Conservation (phyloP, 345 rosid genomes). For the Euphorbia tirucalli region DNA sequence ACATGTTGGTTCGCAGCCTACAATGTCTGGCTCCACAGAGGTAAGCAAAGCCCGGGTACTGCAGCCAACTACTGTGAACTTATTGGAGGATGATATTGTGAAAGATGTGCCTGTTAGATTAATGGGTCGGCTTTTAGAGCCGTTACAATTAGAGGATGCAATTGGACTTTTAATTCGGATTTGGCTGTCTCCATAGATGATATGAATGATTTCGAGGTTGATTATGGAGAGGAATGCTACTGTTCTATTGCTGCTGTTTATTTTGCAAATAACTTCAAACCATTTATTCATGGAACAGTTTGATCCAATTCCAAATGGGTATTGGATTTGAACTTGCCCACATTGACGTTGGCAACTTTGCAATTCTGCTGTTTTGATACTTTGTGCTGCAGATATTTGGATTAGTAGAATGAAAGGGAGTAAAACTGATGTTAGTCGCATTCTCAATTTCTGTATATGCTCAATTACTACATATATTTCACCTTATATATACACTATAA, state of each 20-base stretch:
- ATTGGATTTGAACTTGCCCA: slow-evolving; percentile 1
- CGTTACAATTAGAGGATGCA: not conserved
- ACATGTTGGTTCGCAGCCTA: slow-evolving; percentile 11
- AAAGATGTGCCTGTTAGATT: not conserved
- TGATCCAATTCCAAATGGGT: slow-evolving; percentile 3
- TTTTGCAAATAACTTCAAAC: not conserved
- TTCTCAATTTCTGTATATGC: no score
- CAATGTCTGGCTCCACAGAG: not conserved
- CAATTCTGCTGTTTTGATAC: not conserved
- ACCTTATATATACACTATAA: no score
- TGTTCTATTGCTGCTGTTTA: no score
- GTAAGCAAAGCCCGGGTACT: not conserved
- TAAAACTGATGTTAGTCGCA: not conserved
- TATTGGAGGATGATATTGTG: not conserved
- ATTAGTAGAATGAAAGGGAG: not conserved
- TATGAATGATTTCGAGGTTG: not conserved
- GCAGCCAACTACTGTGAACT: slow-evolving; percentile 9
- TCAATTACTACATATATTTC: no score
- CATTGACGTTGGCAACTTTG: not conserved
- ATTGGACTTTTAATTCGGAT: not conserved
- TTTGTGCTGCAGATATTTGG: no score
- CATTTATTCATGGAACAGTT: slow-evolving; percentile 1
- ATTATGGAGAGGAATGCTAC: not conserved
- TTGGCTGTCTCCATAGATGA: not conserved
- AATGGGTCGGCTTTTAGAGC: not conserved